These are phyloP conservation scores for Gaeumannomyces sp. DNA, from an alignment of 2,329 filamentous ascomycete species.

Conservation along the genomic window DNA sequence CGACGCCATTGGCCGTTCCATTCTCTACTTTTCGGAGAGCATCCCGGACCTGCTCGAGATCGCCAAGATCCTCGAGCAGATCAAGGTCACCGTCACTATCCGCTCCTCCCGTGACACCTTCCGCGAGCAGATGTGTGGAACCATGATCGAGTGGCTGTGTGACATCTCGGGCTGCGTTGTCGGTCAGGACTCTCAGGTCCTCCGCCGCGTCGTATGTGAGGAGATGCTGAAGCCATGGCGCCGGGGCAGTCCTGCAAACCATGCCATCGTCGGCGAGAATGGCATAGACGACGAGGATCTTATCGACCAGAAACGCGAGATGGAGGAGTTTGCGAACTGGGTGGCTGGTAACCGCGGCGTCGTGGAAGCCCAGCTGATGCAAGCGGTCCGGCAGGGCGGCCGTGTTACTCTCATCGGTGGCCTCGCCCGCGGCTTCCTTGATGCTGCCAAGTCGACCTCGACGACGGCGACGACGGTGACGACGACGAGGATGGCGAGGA, in stretches of 20 bases:
- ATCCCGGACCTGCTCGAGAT: constrained; percentile 68
- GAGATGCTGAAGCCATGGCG: constrained; percentile 86
- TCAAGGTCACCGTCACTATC: constrained; percentile 93
- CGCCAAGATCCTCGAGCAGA: constrained; percentile 84
- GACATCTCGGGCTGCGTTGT: constrained; percentile 90
- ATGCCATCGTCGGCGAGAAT: constrained; percentile 68
- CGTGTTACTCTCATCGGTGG: neutral
- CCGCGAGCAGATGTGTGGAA: constrained; percentile 96
- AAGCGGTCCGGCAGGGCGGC: neutral
- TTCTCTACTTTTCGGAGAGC: constrained; percentile 70
- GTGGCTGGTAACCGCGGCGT: neutral
- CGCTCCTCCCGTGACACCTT: constrained; percentile 92
- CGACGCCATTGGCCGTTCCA: constrained; percentile 79
- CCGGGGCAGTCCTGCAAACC: constrained; percentile 74
- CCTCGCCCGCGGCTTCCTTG: neutral
- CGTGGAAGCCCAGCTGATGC: neutral
- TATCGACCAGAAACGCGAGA: constrained; percentile 41
- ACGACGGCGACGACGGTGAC: constrained; percentile 24
- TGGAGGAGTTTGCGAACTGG: constrained; percentile 17
- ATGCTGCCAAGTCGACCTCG: constrained; percentile 33
- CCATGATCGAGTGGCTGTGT: constrained; percentile 90
- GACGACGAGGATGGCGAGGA: constrained; percentile 19
- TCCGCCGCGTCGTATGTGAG: constrained; percentile 80
- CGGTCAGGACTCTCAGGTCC: constrained; percentile 69
- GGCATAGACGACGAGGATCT: constrained; percentile 77